Conservation (phyloP, 225 moss, liverwort and hornwort genomes). For the Pseudisothecium myosuroides region DNA sequence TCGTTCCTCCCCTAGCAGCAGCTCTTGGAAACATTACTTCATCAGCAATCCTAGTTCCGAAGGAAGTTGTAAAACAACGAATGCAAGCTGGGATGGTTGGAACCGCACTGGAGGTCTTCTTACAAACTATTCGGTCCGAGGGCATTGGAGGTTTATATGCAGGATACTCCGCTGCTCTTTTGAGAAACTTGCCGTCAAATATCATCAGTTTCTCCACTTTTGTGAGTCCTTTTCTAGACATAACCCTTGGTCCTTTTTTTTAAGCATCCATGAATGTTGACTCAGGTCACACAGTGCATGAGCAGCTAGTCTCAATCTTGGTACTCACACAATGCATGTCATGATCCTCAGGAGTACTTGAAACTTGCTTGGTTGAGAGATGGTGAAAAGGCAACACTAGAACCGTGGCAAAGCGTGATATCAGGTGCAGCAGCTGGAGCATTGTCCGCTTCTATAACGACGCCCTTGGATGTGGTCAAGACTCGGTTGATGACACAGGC, state of each 20-base stretch:
- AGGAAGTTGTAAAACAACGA: constrained; percentile 73
- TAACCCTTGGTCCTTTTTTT: neutral
- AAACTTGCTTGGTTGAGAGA: constrained; percentile 66
- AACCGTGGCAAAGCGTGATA: constrained; percentile 69
- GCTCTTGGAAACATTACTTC: constrained; percentile 71
- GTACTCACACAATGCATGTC: neutral
- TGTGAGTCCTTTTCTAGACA: constrained; percentile 12
- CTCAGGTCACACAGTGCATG: neutral
- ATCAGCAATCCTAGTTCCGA: constrained; percentile 66
- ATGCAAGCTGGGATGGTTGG: constrained; percentile 70
- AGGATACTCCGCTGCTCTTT: constrained; percentile 67
- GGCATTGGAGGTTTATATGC: constrained; percentile 64
- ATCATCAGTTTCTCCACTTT: constrained; percentile 83
- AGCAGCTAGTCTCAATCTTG: neutral
- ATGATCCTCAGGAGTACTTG: constrained; percentile 55
- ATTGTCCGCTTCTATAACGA: constrained; percentile 58
- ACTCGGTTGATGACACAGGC: constrained; percentile 79
- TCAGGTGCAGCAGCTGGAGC: constrained; percentile 73
- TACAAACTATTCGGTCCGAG: constrained; percentile 49
- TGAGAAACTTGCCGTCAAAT: constrained; percentile 68
- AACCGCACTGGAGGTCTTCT: constrained; percentile 38
- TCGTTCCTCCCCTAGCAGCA: constrained; percentile 68
- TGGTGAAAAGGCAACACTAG: constrained; percentile 27
- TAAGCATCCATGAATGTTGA: neutral
- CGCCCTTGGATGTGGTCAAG: constrained; percentile 80